Percentiles rank a stretch among this genome's conserved stretches.
phyloP scores from a whole-genome alignment of 176 grass and related monocot genomes.

The Musa schizocarpa region DNA sequence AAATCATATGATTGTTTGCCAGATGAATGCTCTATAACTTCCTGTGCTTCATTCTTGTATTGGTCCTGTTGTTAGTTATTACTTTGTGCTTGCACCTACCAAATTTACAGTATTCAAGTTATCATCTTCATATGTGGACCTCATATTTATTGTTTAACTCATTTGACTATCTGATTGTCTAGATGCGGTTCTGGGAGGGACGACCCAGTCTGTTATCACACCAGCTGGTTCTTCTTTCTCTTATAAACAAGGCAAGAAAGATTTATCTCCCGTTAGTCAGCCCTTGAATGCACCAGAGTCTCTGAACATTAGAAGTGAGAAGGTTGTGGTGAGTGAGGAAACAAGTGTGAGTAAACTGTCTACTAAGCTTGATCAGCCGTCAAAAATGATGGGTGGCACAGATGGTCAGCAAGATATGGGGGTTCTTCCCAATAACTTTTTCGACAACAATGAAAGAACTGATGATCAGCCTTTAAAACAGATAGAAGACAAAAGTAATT shows the following conservation, averaged over 20 bases:
- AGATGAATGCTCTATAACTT: not conserved
- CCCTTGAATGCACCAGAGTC: not conserved
- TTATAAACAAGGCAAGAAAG: slow-evolving; percentile 2
- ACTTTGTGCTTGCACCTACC: not conserved
- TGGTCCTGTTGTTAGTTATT: not conserved
- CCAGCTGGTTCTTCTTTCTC: slow-evolving; percentile 1
- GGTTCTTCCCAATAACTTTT: slow-evolving; percentile 13
- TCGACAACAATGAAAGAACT: slow-evolving; percentile 26
- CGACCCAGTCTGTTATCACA: slow-evolving; percentile 13
- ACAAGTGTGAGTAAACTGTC: not conserved
- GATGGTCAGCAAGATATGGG: not conserved
- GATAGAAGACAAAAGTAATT: slow-evolving; percentile 20
- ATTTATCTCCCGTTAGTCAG: not conserved
- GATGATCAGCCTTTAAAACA: slow-evolving; percentile 25
- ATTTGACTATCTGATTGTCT: slow-evolving; percentile 15
- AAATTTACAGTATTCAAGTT: not conserved
- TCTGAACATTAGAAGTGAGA: slow-evolving; percentile 16
- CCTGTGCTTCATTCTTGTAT: not conserved
- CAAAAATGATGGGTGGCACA: not conserved
- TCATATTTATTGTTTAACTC: not conserved
- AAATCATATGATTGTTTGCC: not conserved
- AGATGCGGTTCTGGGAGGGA: slow-evolving; percentile 45
- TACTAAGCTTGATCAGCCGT: not conserved
- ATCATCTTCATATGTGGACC: not conserved
- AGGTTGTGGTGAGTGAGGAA: slow-evolving; percentile 12